Base-by-base conservation (phyloP, 805 yeast genomes). In the Scheffersomyces coipomensis region DNA sequence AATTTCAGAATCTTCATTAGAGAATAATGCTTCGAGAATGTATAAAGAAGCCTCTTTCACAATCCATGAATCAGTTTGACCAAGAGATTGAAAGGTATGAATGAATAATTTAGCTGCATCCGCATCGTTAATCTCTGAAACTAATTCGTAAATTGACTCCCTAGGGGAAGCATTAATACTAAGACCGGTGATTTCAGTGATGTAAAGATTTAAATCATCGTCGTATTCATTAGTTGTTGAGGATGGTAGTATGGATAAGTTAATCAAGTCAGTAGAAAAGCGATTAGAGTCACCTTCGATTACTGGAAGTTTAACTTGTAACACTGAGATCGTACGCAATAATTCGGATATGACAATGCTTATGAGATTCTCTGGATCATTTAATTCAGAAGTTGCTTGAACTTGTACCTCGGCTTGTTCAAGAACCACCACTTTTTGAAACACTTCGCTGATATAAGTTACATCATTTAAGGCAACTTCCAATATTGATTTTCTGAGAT, bases 121-220 rank as follows among this genome's bases (percentile, higher is more conserved):
- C 0, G 36, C 33, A 4, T 60, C 64, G 26, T 73, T 66, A 25
- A 81, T 48, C 16, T 78, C 81, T 0, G 75, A 60, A 4, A 86
- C 46, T 24, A 78, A 73, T 21, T 83, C 88, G 19, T 69, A 67
- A 1, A 82, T 64, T 0, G 85, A 73, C 35, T 81, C 84, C 38
- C 98, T 74, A 1, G 82, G 75, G 2, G 74, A 59, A 1, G 47
- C 32, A 4, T 75, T 76, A 0, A 81, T 64, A 0, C 82, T 64
- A 23, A 89, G 69, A 1, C 88, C 96, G 2, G 87, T 71, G 40
- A 86, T 89, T 25, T 79, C 83, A 2, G 89, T 76, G 5, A 88
- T 85, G 56, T 79, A 88, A 3, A 58, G 61, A 52, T 89, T 88
- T 52, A 80, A 75, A 53, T 89, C 90, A 2, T 64, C 67, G 3